Evolutionary conservation across 257 asterid genomes (phyloP).

Genomic region (Scutellaria minor): DNA sequence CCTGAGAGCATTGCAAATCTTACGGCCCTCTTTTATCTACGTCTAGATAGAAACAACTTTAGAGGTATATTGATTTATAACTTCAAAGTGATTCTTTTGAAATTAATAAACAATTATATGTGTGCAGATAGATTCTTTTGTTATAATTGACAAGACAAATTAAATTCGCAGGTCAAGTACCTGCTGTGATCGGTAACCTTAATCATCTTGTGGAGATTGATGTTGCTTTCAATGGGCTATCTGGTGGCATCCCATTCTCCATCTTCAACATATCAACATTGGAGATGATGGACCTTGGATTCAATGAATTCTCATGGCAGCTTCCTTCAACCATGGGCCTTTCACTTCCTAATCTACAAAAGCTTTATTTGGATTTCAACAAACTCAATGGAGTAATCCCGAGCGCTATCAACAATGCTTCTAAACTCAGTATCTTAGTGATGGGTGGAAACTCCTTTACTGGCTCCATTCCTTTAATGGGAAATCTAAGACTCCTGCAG

Average conservation of each 20-base stretch:
- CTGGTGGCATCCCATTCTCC: conserved; percentile 39
- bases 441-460: conserved; percentile 32
- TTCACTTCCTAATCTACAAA: conserved; percentile 38
- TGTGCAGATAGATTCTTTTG: too few species aligned
- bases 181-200: conserved; percentile 51
- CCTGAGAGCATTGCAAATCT: conserved; percentile 43
- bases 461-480: conserved; percentile 49
- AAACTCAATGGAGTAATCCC: conserved; percentile 50
- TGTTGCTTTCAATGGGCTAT: conserved; percentile 39
- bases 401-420: conserved; percentile 49
- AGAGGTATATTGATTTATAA: conserved; percentile 34
- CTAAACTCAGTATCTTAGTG: conserved; percentile 37
- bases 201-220: conserved; percentile 32
- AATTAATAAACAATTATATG: too few species aligned
- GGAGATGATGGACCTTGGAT: conserved; percentile 10
- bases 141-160: too few species aligned
- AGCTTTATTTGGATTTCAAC: conserved; percentile 36
- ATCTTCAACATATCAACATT: conserved; percentile 51
- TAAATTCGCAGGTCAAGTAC: conserved; percentile 46
- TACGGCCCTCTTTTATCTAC: conserved; percentile 35
- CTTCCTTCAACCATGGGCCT: conserved; percentile 47
- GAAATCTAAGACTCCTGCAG: conserved; percentile 37
- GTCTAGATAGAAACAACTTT: conserved; percentile 37
- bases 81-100: too few species aligned
- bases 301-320: not conserved